A percentile compares a stretch with the other conserved stretches of the same genome.
These are phyloP conservation scores for Mycena sp. DNA, from an alignment of 1,284 basidiomycete genomes.

Conservation along the genomic window DNA sequence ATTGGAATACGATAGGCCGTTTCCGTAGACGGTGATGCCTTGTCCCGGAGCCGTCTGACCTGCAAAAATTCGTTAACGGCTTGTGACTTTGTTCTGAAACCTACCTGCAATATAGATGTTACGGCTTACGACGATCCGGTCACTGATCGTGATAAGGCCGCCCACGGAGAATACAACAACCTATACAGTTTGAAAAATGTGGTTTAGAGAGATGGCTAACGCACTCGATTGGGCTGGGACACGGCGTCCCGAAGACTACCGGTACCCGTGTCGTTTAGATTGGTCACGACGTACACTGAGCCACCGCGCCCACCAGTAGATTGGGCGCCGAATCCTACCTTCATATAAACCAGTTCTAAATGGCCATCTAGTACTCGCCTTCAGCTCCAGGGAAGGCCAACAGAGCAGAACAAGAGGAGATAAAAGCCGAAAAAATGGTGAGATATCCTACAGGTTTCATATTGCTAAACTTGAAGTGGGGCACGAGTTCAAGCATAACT, in stretches of 20 bases:
- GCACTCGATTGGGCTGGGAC: constrained; percentile 41
- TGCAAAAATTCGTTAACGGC: no score
- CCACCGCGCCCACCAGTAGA: not conserved
- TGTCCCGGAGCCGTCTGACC: constrained; percentile 44
- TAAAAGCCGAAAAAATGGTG: not conserved
- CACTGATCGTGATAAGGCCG: constrained; percentile 44
- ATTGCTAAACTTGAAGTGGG: no score
- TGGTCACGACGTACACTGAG: not conserved
- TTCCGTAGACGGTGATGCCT: constrained; percentile 47
- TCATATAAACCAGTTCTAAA: no score
- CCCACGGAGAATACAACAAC: constrained; percentile 49
- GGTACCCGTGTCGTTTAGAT: constrained; percentile 40
- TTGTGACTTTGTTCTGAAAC: no score
- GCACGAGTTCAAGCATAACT: no score
- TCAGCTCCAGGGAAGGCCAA: not conserved
- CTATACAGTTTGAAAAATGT: constrained; percentile 21
- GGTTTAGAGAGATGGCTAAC: not conserved
- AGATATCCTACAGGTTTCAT: not conserved
- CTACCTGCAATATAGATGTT: constrained; percentile 43
- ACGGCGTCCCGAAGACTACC: constrained; percentile 49
- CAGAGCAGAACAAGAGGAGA: not conserved
- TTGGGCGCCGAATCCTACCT: not conserved
- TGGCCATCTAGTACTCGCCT: not conserved
- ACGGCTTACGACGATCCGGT: constrained; percentile 44
- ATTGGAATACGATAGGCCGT: constrained; percentile 45